Evolutionary conservation across 805 yeast species (phyloP), one percentile per base, ranked within the genome.

Genomic region (Candida broadrunensis): DNA sequence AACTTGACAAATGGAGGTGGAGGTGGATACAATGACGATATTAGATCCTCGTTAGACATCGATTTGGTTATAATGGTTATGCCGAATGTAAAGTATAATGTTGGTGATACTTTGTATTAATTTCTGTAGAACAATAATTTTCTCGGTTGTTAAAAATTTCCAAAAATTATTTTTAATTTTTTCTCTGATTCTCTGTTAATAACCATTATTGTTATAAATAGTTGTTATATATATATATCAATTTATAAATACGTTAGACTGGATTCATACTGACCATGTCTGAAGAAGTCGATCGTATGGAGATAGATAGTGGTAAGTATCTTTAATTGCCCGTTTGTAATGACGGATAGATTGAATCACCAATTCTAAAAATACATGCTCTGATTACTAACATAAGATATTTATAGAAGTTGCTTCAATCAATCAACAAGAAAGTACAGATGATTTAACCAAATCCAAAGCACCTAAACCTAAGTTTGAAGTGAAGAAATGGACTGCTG

Each of bases 401-500:
- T 27, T 17, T 30, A 25, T 15, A 23, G 29, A 13, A 21, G 24
- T 6, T 21, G 24, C 24, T 25, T 9, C 29, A 11, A 9, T 21
- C 9, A 6, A 7, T 27, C 16, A 7, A 27, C 31, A 32, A 14
- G 6, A 32, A 14, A 33, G 25, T 9, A 33, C 26, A 9, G 23
- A 17, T 9, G 24, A 19, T 19, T 13, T 12, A 19, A 19, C 29
- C 15, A 29, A 14, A 11, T 21, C 17, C 30, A 37, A 37, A 21
- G 30, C 15, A 9, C 11, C 39, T 18, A 68, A 84, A 68, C 85
- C 84, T 61, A 76, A 87, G 53, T 90, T 93, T 54, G 97, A 91
- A 60, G 90, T 93, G 31, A 87, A 88, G 60, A 93, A 90, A 71
- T 91, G 99, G 98, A 89, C 96, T 12, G 98, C 98, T 0, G 99